Evolutionary conservation across 2,329 filamentous ascomycete species (phyloP).

Genomic region (Didymella segeticola): DNA sequence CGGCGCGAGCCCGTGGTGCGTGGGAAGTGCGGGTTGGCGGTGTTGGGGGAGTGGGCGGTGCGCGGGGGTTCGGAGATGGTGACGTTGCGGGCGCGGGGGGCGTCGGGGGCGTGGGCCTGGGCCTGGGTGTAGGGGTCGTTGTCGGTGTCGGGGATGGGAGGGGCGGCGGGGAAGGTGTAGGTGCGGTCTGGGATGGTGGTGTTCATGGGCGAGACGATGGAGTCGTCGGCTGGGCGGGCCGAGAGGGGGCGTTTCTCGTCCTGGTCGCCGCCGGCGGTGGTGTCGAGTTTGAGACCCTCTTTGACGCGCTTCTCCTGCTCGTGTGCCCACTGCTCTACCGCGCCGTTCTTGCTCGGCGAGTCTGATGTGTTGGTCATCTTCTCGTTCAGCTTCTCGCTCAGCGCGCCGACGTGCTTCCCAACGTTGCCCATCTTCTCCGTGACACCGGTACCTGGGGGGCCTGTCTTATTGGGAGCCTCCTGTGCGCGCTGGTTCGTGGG

Average conservation of each 20-base stretch:
- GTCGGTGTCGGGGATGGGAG: conserved; percentile 38
- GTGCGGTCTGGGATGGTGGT: conserved; percentile 28
- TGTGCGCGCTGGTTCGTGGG: conserved; percentile 58
- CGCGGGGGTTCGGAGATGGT: conserved; percentile 44
- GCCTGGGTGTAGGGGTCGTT: conserved; percentile 18
- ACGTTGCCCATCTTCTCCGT: conserved; percentile 37
- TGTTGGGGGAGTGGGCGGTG: conserved; percentile 1
- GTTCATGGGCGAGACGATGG: conserved; percentile 40
- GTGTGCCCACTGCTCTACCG: conserved; percentile 48
- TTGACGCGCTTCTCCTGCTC: conserved; percentile 45
- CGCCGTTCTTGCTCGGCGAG: conserved; percentile 28
- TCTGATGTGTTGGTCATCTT: conserved; percentile 35
- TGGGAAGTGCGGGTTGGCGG: conserved; percentile 19
- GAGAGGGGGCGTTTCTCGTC: conserved; percentile 44
- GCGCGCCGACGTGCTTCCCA: conserved; percentile 30
- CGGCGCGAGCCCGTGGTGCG: conserved; percentile 28
- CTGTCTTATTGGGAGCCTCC: conserved; percentile 56
- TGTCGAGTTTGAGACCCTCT: conserved; percentile 28
- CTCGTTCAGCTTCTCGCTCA: conserved; percentile 41
- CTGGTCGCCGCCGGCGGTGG: conserved; percentile 17
- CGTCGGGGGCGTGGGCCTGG: conserved; percentile 19
- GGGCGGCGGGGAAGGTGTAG: conserved; percentile 42
- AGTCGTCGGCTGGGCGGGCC: conserved; percentile 36
- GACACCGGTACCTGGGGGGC: conserved; percentile 54
- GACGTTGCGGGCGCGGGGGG: conserved; percentile 42